Percentiles rank a stretch among this genome's conserved stretches.
phyloP scores from a whole-genome alignment of 768 basidiomycete species.

The Mycena floridula region DNA sequence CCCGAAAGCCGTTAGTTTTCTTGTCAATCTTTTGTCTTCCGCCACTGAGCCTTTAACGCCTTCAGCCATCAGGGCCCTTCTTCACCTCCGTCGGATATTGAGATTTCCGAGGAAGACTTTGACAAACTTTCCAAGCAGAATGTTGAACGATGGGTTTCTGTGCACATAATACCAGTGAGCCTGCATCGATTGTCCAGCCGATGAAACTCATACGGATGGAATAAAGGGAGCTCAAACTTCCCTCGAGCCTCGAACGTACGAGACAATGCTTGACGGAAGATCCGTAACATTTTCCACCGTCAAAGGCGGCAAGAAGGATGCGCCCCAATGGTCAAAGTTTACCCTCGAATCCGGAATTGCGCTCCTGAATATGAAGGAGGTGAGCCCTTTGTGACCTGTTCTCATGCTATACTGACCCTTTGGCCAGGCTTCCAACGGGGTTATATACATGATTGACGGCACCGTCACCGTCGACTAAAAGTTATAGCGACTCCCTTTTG shows the following conservation, averaged over 20 bases:
- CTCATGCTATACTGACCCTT: constrained; percentile 2
- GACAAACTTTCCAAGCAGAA: constrained; percentile 56
- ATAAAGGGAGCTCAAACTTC: constrained; percentile 40
- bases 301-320: constrained; percentile 24
- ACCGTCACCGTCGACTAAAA: constrained; percentile 20
- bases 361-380: constrained; percentile 60
- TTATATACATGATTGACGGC: constrained; percentile 37
- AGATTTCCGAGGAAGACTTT: constrained; percentile 63
- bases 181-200: constrained; percentile 5
- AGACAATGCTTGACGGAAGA: constrained; percentile 55
- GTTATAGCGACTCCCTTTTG: too few relatives aligned
- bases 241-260: constrained; percentile 40
- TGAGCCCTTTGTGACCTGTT: constrained; percentile 18
- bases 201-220: neutral
- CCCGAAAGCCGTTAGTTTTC: constrained; percentile 73
- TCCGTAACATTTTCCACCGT: constrained; percentile 47
- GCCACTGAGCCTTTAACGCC: neutral
- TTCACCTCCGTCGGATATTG: constrained; percentile 33
- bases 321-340: constrained; percentile 53
- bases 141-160: constrained; percentile 75
- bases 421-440: constrained; percentile 34
- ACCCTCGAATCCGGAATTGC: constrained; percentile 47
- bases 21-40: neutral
- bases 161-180: constrained; percentile 78
- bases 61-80: constrained; percentile 56